Base-by-base conservation (phyloP, 805 yeast species). In the Groenewaldozyma tartarivorans region DNA sequence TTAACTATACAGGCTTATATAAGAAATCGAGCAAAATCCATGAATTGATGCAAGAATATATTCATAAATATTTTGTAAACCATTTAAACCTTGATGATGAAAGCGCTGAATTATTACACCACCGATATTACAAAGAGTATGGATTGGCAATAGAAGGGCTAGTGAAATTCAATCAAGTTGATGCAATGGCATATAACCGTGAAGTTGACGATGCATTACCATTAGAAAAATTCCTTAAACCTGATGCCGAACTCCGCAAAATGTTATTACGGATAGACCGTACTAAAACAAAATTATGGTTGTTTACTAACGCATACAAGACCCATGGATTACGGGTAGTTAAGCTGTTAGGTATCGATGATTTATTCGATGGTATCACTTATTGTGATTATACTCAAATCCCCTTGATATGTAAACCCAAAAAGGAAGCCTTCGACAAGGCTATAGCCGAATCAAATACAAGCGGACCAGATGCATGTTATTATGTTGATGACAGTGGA, bases 81-180 rank as follows among this genome's bases (percentile, higher is more conserved):
- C 68, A 71, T 36, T 67, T 90, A 39, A 55, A 67, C 16, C 62
- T 90, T 33, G 65, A 68, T 36, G 86, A 79, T 48, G 81, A 77
- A 34, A 86, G 81, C 9, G 97, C 98, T 1, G 72, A 70, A 42
- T 54, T 63, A 18, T 67, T 92, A 46, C 94, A 86, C 56, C 64
- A 67, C 57, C 69, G 70, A 47, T 90, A 90, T 63, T 92, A 90
- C 58, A 75, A 75, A 51, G 80, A 81, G 35, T 90, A 87, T 54
- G 98, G 98, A 1, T 69, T 90, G 45, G 96, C 97, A 0, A 75
- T 90, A 39, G 95, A 90, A 60, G 98, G 98, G 0, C 67, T 90
- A 36, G 78, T 75, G 17, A 60, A 67, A 52, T 63, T 64, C 50
- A 74, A 75, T 49, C 75, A 77, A 48, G 82, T 88, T 17, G 82